A percentile compares a stretch with the other conserved stretches of the same genome.
phyloP scores from a whole-genome alignment of 179 eudicot species.

The Monotropa hypopitys region DNA sequence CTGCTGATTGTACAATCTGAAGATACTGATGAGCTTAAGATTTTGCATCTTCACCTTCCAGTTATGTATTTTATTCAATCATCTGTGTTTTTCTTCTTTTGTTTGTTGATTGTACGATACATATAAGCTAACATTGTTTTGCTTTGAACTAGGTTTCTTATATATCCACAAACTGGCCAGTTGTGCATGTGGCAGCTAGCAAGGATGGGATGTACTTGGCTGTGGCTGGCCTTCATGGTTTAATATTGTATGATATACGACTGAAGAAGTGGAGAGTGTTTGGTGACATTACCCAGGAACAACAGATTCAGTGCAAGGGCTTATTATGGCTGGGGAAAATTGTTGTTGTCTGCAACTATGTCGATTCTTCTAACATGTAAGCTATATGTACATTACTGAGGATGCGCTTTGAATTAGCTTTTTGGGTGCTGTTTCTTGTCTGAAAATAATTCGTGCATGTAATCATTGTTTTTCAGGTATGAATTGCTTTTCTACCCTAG shows the following conservation, averaged over 20 bases:
- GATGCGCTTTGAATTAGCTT: conserved; percentile 2
- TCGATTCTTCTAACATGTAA: conserved; percentile 68
- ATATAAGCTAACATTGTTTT: conserved; percentile 16
- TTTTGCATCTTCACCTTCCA: conserved; percentile 96
- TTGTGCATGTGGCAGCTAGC: conserved; percentile 86
- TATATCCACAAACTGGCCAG: conserved; percentile 93
- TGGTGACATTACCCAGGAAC: conserved; percentile 94
- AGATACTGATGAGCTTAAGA: conserved; percentile 88
- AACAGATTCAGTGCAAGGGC: conserved; percentile 91
- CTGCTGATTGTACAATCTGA: conserved; percentile 90
- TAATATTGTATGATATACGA: conserved; percentile 80
- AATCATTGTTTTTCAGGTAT: conserved; percentile 49
- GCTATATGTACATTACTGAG: conserved; percentile 17
- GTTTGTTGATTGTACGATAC: not conserved
- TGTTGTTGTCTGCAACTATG: conserved; percentile 87
- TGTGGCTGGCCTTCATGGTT: conserved; percentile 94
- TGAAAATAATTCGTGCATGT: not conserved
- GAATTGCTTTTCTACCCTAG: conserved; percentile 95
- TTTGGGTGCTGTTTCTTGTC: not conserved
- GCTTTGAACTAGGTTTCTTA: conserved; percentile 65
- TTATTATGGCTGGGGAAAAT: conserved; percentile 95
- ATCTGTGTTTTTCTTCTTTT: not conserved
- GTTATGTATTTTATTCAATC: conserved; percentile 33
- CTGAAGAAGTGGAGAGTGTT: conserved; percentile 79
- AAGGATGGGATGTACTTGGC: conserved; percentile 88